Evolutionary conservation across 176 grass and related monocot genomes (phyloP).

Genomic region (Ensete ventricosum): DNA sequence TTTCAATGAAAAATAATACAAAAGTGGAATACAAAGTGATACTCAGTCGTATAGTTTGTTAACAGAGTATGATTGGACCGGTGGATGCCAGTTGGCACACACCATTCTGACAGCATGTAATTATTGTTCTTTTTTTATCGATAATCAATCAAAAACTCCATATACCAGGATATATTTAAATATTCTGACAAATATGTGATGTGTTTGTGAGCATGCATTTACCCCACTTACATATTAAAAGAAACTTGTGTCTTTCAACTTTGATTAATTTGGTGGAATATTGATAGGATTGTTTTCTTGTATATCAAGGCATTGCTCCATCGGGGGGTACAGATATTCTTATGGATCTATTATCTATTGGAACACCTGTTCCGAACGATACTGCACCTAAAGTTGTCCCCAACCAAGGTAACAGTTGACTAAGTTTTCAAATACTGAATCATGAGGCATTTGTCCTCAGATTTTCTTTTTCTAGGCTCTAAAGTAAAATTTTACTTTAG

Average conservation of each 20-base stretch:
- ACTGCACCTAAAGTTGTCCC: slow-evolving; percentile 29
- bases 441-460: slow-evolving; percentile 13
- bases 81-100: no score
- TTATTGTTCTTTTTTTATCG: no score
- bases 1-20: no score
- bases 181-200: not conserved
- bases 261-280: not conserved
- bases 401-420: slow-evolving; percentile 44
- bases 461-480: slow-evolving; percentile 7
- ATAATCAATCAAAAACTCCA: no score
- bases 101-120: no score
- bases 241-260: not conserved
- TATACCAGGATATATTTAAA: not conserved
- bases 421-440: slow-evolving; percentile 19
- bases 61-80: no score
- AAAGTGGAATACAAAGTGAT: no score
- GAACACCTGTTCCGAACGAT: slow-evolving; percentile 69
- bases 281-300: slow-evolving; percentile 23
- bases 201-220: not conserved
- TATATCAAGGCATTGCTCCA: slow-evolving; percentile 29
- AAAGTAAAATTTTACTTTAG: slow-evolving; percentile 16
- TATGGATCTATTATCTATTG: slow-evolving; percentile 92
- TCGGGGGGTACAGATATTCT: slow-evolving; percentile 62
- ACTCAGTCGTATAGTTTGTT: no score
- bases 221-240: not conserved